Conservation (phyloP, 1,139 yeast species). For the Pichia cactophila region DNA sequence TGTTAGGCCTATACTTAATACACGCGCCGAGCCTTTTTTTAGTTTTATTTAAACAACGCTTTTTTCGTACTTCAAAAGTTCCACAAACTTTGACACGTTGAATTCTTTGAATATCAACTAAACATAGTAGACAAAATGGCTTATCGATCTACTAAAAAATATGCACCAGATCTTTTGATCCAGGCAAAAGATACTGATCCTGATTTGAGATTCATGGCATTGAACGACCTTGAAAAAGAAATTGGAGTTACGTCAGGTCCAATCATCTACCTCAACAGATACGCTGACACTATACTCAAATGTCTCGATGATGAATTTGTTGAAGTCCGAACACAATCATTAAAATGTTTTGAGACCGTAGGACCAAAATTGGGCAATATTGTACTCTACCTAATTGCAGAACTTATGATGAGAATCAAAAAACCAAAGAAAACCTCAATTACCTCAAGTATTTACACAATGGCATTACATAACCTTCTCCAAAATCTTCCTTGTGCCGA, state of each 20-base stretch:
- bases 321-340: slow-evolving; percentile 76
- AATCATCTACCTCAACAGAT: slow-evolving; percentile 28
- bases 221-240: slow-evolving; percentile 60
- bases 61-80: too few relatives aligned
- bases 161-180: slow-evolving; percentile 34
- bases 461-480: slow-evolving; percentile 62
- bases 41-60: too few relatives aligned
- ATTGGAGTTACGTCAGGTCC: slow-evolving; percentile 28
- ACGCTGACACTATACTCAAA: slow-evolving; percentile 44
- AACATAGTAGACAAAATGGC: neutral
- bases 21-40: neutral
- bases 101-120: too few relatives aligned
- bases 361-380: slow-evolving; percentile 27
- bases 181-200: slow-evolving; percentile 66
- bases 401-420: slow-evolving; percentile 22
- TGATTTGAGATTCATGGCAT: slow-evolving; percentile 81
- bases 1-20: too few relatives aligned
- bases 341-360: slow-evolving; percentile 46
- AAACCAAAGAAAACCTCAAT: slow-evolving; percentile 34
- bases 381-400: slow-evolving; percentile 22
- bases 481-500: slow-evolving; percentile 28
- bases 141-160: slow-evolving; percentile 10
- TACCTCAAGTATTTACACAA: slow-evolving; percentile 58
- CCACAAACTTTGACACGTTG: too few relatives aligned
- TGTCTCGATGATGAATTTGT: slow-evolving; percentile 58